Evolutionary conservation across 257 asterid species (phyloP).

Genomic region (Scutellaria baicalensis): DNA sequence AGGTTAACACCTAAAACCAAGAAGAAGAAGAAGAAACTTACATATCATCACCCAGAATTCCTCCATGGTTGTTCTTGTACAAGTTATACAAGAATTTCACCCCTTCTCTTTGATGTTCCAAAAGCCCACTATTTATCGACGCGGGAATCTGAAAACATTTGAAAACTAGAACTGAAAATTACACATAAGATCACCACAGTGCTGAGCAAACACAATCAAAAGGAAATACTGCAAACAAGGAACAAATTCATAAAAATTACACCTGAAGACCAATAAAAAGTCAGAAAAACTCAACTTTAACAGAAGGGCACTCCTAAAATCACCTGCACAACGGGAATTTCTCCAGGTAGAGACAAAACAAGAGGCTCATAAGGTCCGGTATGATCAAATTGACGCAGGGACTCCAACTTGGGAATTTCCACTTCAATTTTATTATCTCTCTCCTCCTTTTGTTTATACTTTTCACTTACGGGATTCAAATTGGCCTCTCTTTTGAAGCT

Average conservation of each 20-base stretch:
- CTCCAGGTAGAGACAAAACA: conserved; percentile 48
- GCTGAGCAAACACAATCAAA: not conserved
- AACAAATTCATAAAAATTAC: not conserved
- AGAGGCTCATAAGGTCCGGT: conserved; percentile 76
- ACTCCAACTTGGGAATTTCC: conserved; percentile 39
- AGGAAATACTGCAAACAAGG: not conserved
- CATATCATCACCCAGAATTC: conserved; percentile 96
- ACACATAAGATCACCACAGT: not conserved
- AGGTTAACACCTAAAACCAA: too few relatives aligned
- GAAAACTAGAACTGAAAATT: not conserved
- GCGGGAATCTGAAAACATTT: conserved; percentile 66
- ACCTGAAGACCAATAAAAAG: not conserved
- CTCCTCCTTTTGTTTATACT: conserved; percentile 16
- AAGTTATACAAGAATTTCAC: conserved; percentile 69
- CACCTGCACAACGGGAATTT: conserved; percentile 65
- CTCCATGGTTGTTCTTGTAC: conserved; percentile 91
- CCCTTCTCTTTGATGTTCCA: conserved; percentile 88
- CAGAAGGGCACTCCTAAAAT: conserved; percentile 8
- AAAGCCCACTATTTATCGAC: conserved; percentile 79
- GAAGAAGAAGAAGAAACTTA: conserved; percentile 29
- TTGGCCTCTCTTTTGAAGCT: conserved; percentile 22
- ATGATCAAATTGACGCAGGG: conserved; percentile 34
- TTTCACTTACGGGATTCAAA: conserved; percentile 15
- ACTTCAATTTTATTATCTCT: conserved; percentile 17
- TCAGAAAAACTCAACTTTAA: not conserved